Percentiles rank a stretch among this genome's conserved stretches.
Evolutionary conservation across 768 basidiomycete species (phyloP).

Genomic region (Gymnopilus dilepis): DNA sequence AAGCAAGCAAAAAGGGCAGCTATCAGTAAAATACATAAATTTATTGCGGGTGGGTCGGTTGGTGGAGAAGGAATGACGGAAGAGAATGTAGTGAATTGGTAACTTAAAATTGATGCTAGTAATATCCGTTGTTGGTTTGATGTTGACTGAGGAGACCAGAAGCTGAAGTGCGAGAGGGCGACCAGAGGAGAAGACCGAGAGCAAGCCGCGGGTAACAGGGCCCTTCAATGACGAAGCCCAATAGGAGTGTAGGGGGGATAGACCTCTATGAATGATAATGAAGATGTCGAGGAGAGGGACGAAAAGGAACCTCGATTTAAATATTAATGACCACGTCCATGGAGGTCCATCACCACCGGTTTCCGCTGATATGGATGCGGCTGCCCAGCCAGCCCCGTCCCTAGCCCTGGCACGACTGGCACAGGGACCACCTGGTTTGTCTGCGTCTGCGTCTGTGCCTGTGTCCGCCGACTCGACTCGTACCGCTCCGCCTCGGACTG

Average conservation of each 20-base stretch:
- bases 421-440: too few relatives aligned
- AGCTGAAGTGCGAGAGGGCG: not conserved
- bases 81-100: not conserved
- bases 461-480: slow-evolving; percentile 34
- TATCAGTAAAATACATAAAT: slow-evolving; percentile 10
- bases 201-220: not conserved
- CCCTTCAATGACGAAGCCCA: too few relatives aligned
- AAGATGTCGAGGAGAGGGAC: too few relatives aligned
- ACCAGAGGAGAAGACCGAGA: not conserved
- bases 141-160: not conserved
- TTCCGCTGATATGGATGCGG: slow-evolving; percentile 10
- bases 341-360: slow-evolving; percentile 1
- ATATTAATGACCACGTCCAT: slow-evolving; percentile 1
- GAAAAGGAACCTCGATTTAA: not conserved
- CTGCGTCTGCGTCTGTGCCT: slow-evolving; percentile 14
- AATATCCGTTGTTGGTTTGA: slow-evolving; percentile 1
- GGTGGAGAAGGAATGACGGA: slow-evolving; percentile 2
- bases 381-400: not conserved
- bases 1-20: not conserved
- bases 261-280: too few relatives aligned
- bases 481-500: slow-evolving; percentile 59
- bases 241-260: not conserved
- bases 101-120: too few relatives aligned
- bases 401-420: too few relatives aligned
- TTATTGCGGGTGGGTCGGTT: not conserved